These are phyloP conservation scores for apple (Malus domestica) DNA, from an alignment of 306 rosid genomes.

Conservation along the genomic window ASM211411v1 NC_041792.1:2263501-2264000, in stretches of 20 bases:
- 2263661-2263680: constrained; percentile 20
- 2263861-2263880: constrained; percentile 32
- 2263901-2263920: constrained; percentile 12
- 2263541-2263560: constrained; percentile 26
- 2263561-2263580: constrained; percentile 10
- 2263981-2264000: background rate
- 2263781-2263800: constrained; percentile 13
- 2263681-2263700: background rate
- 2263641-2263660: constrained; percentile 2
- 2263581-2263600: constrained; percentile 24
- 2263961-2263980: background rate
- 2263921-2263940: constrained; percentile 5
- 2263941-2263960: background rate
- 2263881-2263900: constrained; percentile 37
- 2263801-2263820: constrained; percentile 7
- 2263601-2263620: constrained; percentile 20
- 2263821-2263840: constrained; percentile 21
- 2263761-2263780: background rate
- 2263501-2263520: constrained; percentile 24
- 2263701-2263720: background rate
- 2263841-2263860: constrained; percentile 16
- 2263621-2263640: constrained; percentile 15
- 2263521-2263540: constrained; percentile 36
- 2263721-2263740: constrained; percentile 17
- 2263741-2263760: constrained; percentile 30